A percentile compares a stretch with the other conserved stretches of the same genome.
phyloP scores from a whole-genome alignment of 345 rosid genomes.

The Cardamine chenopodiifolia region DNA sequence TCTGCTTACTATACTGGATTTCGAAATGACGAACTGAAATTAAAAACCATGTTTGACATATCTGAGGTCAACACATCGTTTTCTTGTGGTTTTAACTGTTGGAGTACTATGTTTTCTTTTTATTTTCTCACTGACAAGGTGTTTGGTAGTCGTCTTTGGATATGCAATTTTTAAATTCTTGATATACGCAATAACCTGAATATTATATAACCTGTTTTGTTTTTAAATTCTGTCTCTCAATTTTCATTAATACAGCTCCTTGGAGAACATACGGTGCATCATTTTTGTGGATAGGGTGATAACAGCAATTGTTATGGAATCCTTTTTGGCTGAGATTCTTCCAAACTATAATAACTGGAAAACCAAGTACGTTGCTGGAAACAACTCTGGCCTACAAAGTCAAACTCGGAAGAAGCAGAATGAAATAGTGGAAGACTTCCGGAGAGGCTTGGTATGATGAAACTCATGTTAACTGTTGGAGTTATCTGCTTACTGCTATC shows the following conservation, averaged over 20 bases:
- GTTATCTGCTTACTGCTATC: neutral
- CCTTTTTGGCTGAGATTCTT: slow-evolving; percentile 61
- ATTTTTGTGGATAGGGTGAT: slow-evolving; percentile 83
- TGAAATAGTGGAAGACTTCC: slow-evolving; percentile 82
- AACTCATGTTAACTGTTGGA: neutral
- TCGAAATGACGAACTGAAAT: neutral
- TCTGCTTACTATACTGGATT: neutral
- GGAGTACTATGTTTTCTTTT: neutral
- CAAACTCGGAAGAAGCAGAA: slow-evolving; percentile 70
- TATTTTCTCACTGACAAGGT: neutral
- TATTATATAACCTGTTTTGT: neutral
- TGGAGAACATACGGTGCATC: slow-evolving; percentile 73
- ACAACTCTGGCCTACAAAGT: slow-evolving; percentile 52
- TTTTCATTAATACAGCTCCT: slow-evolving; percentile 47
- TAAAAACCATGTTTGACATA: neutral
- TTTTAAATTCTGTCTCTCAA: neutral
- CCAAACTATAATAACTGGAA: slow-evolving; percentile 61
- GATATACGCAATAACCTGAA: neutral
- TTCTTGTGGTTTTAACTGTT: neutral
- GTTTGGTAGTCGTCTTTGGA: neutral
- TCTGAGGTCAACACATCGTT: neutral
- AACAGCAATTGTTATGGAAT: slow-evolving; percentile 60
- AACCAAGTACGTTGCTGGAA: slow-evolving; percentile 75
- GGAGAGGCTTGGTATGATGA: slow-evolving; percentile 63
- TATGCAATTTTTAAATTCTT: too few relatives aligned